Base-by-base conservation (phyloP, 768 basidiomycete genomes). In the Phaffia tasmanica region DNA sequence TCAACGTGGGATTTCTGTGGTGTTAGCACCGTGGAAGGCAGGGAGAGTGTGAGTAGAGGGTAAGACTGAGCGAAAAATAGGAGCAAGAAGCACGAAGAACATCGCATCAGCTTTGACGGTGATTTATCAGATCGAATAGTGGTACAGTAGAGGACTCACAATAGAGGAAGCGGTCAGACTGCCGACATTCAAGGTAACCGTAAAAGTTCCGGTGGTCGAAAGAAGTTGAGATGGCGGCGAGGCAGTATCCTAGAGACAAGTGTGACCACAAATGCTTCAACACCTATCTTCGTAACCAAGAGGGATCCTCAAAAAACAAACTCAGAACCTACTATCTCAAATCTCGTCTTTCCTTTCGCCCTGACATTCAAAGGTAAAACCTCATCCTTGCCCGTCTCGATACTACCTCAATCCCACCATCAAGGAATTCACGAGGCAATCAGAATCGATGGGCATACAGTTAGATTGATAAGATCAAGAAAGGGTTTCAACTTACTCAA, bases 301-400 rank as follows among this genome's bases (percentile, higher is more conserved):
- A 54, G 51, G 23, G 50, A 23, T 25, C 23, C 47, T 35, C 54
- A 18, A 0, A 1, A 3, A 35, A 32, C 11, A 32, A 35, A 11
- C 1, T 35, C 21, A 50, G 11, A 2, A 55, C 66, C 16, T 25
- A 69, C 67, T 18, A 69, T 63, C 49, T 57, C 62, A 35, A 64
- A 69, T 42, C 57, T 58, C 3, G 50, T 46, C 46, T 58, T 63
- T 15, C 67, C 67, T 42, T 69, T 69, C 2, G 67, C 49, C 18
- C 63, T 56, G 18, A 69, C 67, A 25, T 58, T 59, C 25, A 69
- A 58, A 3, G 62, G 67, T 18, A 69, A 32, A 14, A 69, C 67
- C 3, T 35, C 23, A 46, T 69, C 67, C n/a, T 57, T 46, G 42
- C 67, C 67, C 7, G 62, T 63, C 29, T 62, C 35, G 51, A 67